A percentile compares a stretch with the other conserved stretches of the same genome.
Conservation (phyloP, 139 green algal species). For the Tetradesmus obliquus region DNA sequence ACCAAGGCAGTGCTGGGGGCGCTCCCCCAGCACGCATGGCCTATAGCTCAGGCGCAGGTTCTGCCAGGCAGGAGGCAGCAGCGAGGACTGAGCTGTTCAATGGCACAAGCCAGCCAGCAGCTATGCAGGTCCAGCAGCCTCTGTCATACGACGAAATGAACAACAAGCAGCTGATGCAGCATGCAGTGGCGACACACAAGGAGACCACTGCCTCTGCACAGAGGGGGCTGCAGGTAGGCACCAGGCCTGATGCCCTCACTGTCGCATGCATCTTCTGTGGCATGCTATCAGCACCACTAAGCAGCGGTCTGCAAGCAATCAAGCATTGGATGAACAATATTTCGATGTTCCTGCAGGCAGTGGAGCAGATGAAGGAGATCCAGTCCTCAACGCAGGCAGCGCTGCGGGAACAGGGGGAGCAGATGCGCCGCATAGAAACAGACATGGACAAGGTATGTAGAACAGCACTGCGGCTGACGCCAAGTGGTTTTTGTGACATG, state of each 20-base stretch:
- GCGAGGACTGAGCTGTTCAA: constrained; percentile 48
- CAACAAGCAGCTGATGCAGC: constrained; percentile 49
- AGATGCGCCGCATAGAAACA: constrained; percentile 50
- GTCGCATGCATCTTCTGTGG: not conserved
- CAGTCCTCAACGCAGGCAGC: constrained; percentile 49
- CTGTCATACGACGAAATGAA: constrained; percentile 22
- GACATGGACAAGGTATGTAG: constrained; percentile 52
- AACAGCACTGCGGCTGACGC: not conserved
- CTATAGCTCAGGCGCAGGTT: constrained; percentile 22
- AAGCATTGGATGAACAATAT: not conserved
- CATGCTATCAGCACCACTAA: not conserved
- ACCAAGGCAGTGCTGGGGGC: not conserved
- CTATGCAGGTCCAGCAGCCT: not conserved
- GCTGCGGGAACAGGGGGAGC: constrained; percentile 52
- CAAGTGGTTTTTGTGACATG: too few species aligned
- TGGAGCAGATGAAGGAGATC: constrained; percentile 62
- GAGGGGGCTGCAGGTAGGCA: constrained; percentile 47
- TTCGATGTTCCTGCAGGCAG: constrained; percentile 38
- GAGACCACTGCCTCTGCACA: constrained; percentile 52
- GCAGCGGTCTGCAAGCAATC: not conserved
- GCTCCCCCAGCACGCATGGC: constrained; percentile 21
- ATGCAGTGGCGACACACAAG: constrained; percentile 53
- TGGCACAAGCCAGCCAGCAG: constrained; percentile 19
- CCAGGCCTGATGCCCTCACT: not conserved
- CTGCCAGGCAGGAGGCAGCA: constrained; percentile 21